Percentiles rank a stretch among this genome's conserved stretches.
Evolutionary conservation across 768 basidiomycete species (phyloP).

Genomic region (Trichaptum fuscoviolaceum): DNA sequence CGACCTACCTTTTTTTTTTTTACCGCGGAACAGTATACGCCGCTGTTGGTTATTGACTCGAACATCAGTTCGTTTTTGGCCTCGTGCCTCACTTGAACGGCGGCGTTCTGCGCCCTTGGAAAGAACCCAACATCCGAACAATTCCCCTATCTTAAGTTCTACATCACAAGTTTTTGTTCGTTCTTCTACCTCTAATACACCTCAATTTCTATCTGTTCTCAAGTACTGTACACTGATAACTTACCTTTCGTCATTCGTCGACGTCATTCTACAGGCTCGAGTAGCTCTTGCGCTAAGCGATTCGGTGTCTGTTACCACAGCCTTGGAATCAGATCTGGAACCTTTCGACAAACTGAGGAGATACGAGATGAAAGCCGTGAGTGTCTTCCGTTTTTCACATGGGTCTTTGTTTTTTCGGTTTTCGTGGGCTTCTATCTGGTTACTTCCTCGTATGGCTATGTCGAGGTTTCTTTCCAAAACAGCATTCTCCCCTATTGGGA

Average conservation of each 20-base stretch:
- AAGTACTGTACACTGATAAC: neutral
- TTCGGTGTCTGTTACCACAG: slow-evolving; percentile 39
- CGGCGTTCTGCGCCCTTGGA: neutral
- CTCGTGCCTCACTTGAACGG: neutral
- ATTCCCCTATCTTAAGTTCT: neutral
- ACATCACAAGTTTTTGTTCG: neutral
- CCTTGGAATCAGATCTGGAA: slow-evolving; percentile 58
- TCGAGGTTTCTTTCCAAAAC: neutral
- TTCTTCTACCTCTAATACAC: neutral
- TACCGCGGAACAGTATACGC: neutral
- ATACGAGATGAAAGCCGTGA: slow-evolving; percentile 27
- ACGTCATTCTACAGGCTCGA: slow-evolving; percentile 39
- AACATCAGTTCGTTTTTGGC: neutral
- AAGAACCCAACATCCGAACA: neutral
- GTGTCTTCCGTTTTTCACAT: slow-evolving; percentile 14
- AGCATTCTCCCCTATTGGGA: neutral
- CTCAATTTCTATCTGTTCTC: neutral
- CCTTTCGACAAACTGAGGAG: slow-evolving; percentile 53
- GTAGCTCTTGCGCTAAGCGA: slow-evolving; percentile 46
- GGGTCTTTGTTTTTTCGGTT: slow-evolving; percentile 9
- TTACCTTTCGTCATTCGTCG: neutral
- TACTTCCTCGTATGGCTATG: neutral
- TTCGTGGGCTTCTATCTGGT: neutral
- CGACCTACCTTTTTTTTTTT: neutral
- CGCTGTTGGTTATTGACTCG: neutral